These are phyloP conservation scores for Melampsora larici-populina DNA, from an alignment of 1,284 basidiomycete species.

Conservation along the genomic window DNA sequence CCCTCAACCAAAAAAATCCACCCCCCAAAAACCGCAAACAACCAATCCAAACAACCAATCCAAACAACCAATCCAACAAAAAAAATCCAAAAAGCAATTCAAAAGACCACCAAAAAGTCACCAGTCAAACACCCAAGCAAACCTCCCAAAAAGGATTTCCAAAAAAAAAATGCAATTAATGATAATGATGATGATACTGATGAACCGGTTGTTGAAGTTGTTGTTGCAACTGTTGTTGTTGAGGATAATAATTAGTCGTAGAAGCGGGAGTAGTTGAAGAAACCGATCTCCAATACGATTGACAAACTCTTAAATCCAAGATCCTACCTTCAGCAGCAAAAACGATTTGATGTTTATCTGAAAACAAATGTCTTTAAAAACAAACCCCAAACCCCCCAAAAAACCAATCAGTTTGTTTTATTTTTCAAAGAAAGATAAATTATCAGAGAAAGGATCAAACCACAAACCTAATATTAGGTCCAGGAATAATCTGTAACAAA, in stretches of 20 bases:
- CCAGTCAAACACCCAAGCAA: too few species aligned
- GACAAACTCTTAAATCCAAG: conserved; percentile 12
- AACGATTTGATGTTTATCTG: conserved; percentile 66
- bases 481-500: conserved; percentile 89
- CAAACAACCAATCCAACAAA: not conserved
- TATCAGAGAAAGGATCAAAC: conserved; percentile 29
- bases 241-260: not conserved
- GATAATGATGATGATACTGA: not conserved
- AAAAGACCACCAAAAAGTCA: too few species aligned
- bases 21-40: not conserved
- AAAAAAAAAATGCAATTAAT: not conserved
- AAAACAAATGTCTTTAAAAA: conserved; percentile 70
- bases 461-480: conserved; percentile 49
- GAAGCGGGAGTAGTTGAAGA: conserved; percentile 18
- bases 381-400: too few species aligned
- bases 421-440: too few species aligned
- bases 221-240: conserved; percentile 5
- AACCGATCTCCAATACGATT: conserved; percentile 14
- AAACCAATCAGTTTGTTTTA: too few species aligned
- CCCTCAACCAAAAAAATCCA: not conserved
- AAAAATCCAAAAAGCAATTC: not conserved
- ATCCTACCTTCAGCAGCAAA: conserved; percentile 43
- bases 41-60: not conserved
- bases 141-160: not conserved
- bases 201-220: conserved; percentile 24